Base-by-base conservation (phyloP, 495 filamentous ascomycete genomes). In the Lasiosphaeris hirsuta region DNA sequence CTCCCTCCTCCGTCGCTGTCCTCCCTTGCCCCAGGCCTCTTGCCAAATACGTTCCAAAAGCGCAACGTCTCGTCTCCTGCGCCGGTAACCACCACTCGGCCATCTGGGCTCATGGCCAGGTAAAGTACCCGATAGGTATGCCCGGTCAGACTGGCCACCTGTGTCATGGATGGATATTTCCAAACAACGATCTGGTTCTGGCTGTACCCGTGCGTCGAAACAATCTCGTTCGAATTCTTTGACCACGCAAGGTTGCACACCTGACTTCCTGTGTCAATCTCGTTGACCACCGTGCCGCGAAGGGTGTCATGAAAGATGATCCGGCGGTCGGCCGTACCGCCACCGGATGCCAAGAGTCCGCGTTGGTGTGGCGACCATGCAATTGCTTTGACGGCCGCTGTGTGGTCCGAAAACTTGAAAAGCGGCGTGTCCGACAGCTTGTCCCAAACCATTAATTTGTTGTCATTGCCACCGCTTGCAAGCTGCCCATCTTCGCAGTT, bases 221-320 rank as follows among this genome's bases (percentile, higher is more conserved):
- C 94, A 62, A 98, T 87, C 74, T 98, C 94, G 69, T 96, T 96
- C 23, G 88, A 92, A 66, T 96, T 97, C 69, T 91, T 93, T 15
- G 84, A 88, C 94, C 95, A 98, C 8, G 90, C 88, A 13, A 98
- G 80, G 69, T 97, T 98, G 75, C 94, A 97, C 23, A 98, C 94
- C 69, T 98, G 94, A 63, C 88, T 93, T 13, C 94, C 94, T 13
- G 94, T 98, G 63, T 98, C 94, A 57, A 96, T 84, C 63, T 95
- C 90, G 59, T 89, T 88, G 64, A 90, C 84, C 38, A 86, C 76
- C 1, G 84, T 78, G 5, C 91, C 88, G 0, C 86, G 87, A 18
- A 89, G 77, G 1, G 94, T 98, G 64, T 97, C 94, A 87, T 95
- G 96, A 73, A 98, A 98, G 57, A 95, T 96, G 71, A 98, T 98